Evolutionary conservation across 768 basidiomycete genomes (phyloP).

Genomic region (Macrolepiota dolichaula): DNA sequence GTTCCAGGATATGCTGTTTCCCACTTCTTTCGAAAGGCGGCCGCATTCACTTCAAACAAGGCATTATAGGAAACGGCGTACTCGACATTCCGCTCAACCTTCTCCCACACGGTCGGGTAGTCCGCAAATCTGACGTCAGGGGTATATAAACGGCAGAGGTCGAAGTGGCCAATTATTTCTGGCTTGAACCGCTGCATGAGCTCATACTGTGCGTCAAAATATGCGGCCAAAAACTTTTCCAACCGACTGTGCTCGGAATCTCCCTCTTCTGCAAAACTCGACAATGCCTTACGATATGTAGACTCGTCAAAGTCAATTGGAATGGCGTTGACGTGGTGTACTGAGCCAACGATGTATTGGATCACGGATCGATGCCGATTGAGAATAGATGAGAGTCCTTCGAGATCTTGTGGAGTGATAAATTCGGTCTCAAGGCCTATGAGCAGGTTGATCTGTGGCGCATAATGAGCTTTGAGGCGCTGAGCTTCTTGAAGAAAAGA

Average conservation of each 20-base stretch:
- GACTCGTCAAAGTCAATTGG: slow-evolving; percentile 89
- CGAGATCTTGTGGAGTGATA: slow-evolving; percentile 68
- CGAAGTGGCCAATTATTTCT: slow-evolving; percentile 90
- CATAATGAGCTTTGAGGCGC: slow-evolving; percentile 63
- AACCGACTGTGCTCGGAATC: slow-evolving; percentile 27
- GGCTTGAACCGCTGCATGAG: slow-evolving; percentile 72
- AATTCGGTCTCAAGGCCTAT: slow-evolving; percentile 93
- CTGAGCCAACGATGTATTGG: slow-evolving; percentile 88
- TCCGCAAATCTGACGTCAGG: slow-evolving; percentile 57
- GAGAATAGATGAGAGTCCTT: slow-evolving; percentile 53
- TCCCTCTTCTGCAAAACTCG: slow-evolving; percentile 28
- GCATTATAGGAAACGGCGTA: slow-evolving; percentile 81
- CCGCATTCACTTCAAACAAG: slow-evolving; percentile 89
- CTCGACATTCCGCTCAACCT: slow-evolving; percentile 70
- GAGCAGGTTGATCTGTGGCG: slow-evolving; percentile 66
- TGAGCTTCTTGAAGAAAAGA: slow-evolving; percentile 78
- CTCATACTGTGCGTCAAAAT: slow-evolving; percentile 84
- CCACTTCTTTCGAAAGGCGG: slow-evolving; percentile 94
- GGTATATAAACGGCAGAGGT: slow-evolving; percentile 84
- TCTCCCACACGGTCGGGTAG: slow-evolving; percentile 57
- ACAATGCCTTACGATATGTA: slow-evolving; percentile 65
- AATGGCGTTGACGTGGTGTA: slow-evolving; percentile 85
- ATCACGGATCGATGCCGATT: slow-evolving; percentile 45
- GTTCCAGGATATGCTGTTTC: slow-evolving; percentile 73
- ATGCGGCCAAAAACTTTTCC: slow-evolving; percentile 55